These are phyloP conservation scores for Chenopodium album DNA, from an alignment of 148 eudicot species.

Conservation along the genomic window DNA sequence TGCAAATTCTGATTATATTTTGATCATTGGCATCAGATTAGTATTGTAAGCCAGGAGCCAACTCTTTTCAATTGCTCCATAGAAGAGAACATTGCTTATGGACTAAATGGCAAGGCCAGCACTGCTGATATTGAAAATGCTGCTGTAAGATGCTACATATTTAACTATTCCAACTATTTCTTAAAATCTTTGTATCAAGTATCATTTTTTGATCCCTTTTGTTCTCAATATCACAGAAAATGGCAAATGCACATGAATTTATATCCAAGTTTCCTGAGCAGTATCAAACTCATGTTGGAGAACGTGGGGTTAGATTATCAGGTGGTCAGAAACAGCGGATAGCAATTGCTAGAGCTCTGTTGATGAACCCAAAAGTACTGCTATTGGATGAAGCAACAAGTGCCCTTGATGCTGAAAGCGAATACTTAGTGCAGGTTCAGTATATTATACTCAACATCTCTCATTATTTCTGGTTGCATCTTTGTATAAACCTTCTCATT, in stretches of 20 bases:
- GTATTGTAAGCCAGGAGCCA: conserved; percentile 97
- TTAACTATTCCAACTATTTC: not conserved
- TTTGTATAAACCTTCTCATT: not conserved
- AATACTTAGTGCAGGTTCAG: conserved; percentile 81
- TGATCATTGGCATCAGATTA: conserved; percentile 47
- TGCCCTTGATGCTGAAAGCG: conserved; percentile 93
- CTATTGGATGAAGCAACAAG: conserved; percentile 94
- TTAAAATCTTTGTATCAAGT: too few relatives aligned
- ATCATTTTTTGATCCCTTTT: not conserved
- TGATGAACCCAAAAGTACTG: conserved; percentile 79
- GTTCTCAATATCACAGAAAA: conserved; percentile 49
- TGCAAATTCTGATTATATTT: not conserved
- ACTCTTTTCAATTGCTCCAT: conserved; percentile 91
- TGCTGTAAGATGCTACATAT: conserved; percentile 54
- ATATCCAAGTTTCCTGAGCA: conserved; percentile 78
- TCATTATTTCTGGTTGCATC: not conserved
- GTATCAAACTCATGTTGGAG: conserved; percentile 84
- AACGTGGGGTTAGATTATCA: conserved; percentile 85
- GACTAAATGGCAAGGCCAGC: conserved; percentile 74
- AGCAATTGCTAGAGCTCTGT: conserved; percentile 84
- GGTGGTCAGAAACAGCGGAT: conserved; percentile 95
- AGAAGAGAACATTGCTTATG: conserved; percentile 87
- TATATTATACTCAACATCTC: not conserved
- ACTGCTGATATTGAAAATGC: conserved; percentile 70
- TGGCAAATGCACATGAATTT: conserved; percentile 97